Evolutionary conservation across 2,329 filamentous ascomycete genomes (phyloP).

Genomic region (Fusarium floridanum): DNA sequence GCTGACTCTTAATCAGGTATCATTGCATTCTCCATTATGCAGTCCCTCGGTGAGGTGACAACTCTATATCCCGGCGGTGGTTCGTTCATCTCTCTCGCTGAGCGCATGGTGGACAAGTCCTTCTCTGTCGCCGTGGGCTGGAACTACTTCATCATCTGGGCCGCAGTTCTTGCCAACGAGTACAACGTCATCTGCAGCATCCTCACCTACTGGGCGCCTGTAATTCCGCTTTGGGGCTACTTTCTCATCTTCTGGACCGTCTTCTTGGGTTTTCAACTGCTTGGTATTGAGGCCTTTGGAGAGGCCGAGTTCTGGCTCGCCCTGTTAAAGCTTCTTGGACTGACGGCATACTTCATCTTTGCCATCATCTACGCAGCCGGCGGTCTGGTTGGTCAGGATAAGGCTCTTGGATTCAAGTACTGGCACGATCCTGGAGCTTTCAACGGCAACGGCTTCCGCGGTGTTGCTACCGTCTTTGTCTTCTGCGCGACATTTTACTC

Average conservation of each 20-base stretch:
- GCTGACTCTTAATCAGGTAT: constrained; percentile 56
- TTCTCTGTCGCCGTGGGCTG: constrained; percentile 77
- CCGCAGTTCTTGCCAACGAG: constrained; percentile 75
- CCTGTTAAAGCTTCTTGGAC: constrained; percentile 76
- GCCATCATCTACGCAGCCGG: constrained; percentile 78
- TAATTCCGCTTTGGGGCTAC: constrained; percentile 73
- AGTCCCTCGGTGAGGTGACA: constrained; percentile 80
- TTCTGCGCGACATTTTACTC: constrained; percentile 79
- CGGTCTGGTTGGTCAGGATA: constrained; percentile 69
- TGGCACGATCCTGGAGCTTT: constrained; percentile 81
- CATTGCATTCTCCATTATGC: constrained; percentile 77
- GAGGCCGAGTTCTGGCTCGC: constrained; percentile 87
- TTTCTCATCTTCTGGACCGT: constrained; percentile 82
- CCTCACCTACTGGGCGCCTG: constrained; percentile 74
- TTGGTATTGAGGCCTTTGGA: constrained; percentile 81
- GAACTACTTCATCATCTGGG: constrained; percentile 80
- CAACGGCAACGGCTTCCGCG: constrained; percentile 72
- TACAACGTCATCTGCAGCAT: constrained; percentile 78
- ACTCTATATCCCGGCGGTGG: constrained; percentile 79
- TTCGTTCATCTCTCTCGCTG: constrained; percentile 77
- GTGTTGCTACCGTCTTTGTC: constrained; percentile 75
- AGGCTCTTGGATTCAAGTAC: constrained; percentile 76
- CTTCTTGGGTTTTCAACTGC: constrained; percentile 76
- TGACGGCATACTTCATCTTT: constrained; percentile 80
- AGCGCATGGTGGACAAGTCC: constrained; percentile 78